Evolutionary conservation across 257 asterid species (phyloP), one percentile per base, ranked within the genome.

Genomic region (Solanum phureja): DNA sequence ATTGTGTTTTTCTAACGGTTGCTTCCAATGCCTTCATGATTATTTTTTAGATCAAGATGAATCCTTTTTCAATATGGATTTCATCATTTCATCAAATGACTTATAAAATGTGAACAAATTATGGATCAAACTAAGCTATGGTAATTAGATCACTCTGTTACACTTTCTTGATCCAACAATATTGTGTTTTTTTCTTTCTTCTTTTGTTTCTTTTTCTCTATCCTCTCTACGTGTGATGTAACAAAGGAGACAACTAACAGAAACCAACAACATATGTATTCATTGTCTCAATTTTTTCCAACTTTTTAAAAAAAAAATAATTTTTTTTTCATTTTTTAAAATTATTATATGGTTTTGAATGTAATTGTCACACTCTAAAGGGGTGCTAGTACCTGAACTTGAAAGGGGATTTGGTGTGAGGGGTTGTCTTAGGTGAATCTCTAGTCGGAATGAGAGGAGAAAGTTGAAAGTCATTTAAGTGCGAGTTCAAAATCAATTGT

Each of bases 11-110:
- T 6, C 98, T 93, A 1, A 96, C 96, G 0, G 99, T 96, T 31
- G 99, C 99, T 91, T 96, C 98, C 97, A 98, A 95, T 27, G 99
- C 99, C 96, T 96, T 96, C 99, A 96, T 96, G 90, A 74, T 92
- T 11, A 11, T 75, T 44, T 14, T 14, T 46, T 7, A 37, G 85
- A 81, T 81, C 85, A 81, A 81, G 19, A 81, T 29, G 42, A 46
- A 81, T 46, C 2, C 56, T 46, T 16, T 46, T 19, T 81, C 66
- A 79, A 79, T 62, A 79, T 76, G 62, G 62, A 76, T 76, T 76
- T 42, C 84, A 40, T 77, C 62, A 77, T 44, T 79, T 56, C 1
- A 27, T 71, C 77, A 19, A 81, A 24, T 77, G 5, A 42, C 13
- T 75, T 10, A 11, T 3, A 4, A 77, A 60, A 77, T 77, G 35